These are phyloP conservation scores for Chlorella variabilis DNA, from an alignment of 163 green algal genomes.

Conservation along the genomic window DNA sequence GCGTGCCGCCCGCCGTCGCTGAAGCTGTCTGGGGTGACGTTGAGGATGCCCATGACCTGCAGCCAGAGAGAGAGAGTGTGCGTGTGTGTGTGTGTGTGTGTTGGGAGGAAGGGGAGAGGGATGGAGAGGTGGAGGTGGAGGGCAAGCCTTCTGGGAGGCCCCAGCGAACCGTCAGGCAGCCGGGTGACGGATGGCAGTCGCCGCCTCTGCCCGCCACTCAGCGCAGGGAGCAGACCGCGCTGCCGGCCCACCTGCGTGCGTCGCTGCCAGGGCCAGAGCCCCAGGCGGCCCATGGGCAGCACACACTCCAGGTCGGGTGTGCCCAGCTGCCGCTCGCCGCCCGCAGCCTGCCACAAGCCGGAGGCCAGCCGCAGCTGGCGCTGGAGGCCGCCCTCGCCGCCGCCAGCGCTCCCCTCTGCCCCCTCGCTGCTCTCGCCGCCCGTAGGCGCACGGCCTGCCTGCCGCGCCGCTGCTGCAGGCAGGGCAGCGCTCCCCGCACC, in stretches of 20 bases:
- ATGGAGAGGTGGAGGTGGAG: too few species aligned
- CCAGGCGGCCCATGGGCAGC: conserved; percentile 55
- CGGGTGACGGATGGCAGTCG: too few species aligned
- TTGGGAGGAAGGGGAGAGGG: too few species aligned
- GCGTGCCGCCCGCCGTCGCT: conserved; percentile 75
- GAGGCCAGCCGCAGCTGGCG: conserved; percentile 24
- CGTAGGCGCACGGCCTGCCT: neutral
- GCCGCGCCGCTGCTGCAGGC: neutral
- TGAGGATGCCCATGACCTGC: conserved; percentile 95
- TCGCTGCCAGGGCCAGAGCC: conserved; percentile 51
- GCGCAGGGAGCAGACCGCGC: neutral
- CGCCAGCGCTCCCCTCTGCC: neutral
- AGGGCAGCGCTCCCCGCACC: neutral
- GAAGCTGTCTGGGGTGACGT: conserved; percentile 95
- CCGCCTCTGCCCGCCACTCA: too few species aligned
- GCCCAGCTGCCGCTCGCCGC: conserved; percentile 53
- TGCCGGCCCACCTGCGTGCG: conserved; percentile 27
- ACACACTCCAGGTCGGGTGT: conserved; percentile 55
- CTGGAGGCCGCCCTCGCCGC: neutral
- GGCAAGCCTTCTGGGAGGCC: too few species aligned
- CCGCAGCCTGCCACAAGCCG: conserved; percentile 45
- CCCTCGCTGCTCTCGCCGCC: neutral
- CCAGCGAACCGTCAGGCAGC: too few species aligned
- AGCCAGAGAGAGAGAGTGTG: neutral
- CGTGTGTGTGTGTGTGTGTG: neutral